These are phyloP conservation scores for Neurospora sp. DNA, from an alignment of 495 filamentous ascomycete species.

Conservation along the genomic window DNA sequence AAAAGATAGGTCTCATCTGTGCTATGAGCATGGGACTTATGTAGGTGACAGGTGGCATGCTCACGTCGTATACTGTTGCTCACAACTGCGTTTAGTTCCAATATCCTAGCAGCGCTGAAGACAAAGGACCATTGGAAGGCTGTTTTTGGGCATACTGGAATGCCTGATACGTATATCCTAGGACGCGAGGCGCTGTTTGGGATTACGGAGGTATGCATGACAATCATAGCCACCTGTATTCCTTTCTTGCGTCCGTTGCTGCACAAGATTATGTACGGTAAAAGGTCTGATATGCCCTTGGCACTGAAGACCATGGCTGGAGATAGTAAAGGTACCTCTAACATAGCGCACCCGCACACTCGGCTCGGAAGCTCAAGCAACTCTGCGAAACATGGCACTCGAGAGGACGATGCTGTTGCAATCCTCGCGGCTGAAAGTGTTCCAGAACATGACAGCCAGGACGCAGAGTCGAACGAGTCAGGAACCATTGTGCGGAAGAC, in stretches of 20 bases:
- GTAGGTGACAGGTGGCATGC: not conserved
- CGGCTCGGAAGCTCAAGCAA: not conserved
- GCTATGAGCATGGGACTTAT: not conserved
- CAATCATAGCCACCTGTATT: not conserved
- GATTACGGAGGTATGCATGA: not conserved
- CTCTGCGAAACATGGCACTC: not conserved
- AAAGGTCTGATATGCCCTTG: not conserved
- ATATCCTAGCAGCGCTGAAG: not conserved
- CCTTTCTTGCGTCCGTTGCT: not conserved
- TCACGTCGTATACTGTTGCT: not conserved
- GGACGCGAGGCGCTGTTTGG: not conserved
- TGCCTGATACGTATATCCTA: not conserved
- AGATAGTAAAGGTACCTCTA: not conserved
- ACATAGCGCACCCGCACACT: not conserved
- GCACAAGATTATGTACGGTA: not conserved
- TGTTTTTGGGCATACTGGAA: not conserved
- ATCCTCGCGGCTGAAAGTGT: not conserved
- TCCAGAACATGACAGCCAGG: not conserved
- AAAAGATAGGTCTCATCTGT: not conserved
- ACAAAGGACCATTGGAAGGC: not conserved
- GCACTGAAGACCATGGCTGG: not conserved
- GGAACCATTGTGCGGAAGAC: not conserved
- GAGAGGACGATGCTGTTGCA: not conserved
- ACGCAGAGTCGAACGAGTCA: not conserved
- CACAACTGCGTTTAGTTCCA: not conserved